phyloP scores from a whole-genome alignment of 2,329 filamentous ascomycete genomes.

The Tothia fuscella region DNA sequence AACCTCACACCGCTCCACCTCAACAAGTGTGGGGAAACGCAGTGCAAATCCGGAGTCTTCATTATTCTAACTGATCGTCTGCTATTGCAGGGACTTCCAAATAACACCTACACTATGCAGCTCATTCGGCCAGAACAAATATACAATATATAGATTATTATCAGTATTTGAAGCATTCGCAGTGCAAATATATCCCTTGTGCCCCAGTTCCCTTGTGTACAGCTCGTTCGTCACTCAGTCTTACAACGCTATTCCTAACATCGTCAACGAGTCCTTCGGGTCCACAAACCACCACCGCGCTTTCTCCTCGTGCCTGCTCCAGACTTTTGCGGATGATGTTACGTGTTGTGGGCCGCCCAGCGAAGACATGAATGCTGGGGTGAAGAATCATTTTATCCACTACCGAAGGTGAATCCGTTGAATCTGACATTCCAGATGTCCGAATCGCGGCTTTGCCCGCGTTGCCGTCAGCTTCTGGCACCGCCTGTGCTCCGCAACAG shows the following conservation, averaged over 20 bases:
- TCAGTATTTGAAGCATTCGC: constrained; percentile 46
- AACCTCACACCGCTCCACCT: too few relatives aligned
- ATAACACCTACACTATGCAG: too few relatives aligned
- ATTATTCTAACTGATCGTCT: too few relatives aligned
- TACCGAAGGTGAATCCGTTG: not conserved
- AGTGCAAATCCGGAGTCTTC: too few relatives aligned
- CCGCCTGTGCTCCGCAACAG: constrained; percentile 8
- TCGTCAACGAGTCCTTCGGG: constrained; percentile 43
- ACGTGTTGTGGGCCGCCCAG: constrained; percentile 40
- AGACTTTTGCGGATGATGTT: constrained; percentile 43
- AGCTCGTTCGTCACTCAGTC: constrained; percentile 50
- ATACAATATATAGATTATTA: too few relatives aligned
- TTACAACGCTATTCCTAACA: constrained; percentile 42
- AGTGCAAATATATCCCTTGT: constrained; percentile 50
- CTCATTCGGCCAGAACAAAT: too few relatives aligned
- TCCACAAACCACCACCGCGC: constrained; percentile 51
- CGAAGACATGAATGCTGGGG: constrained; percentile 26
- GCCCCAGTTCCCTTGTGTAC: constrained; percentile 57
- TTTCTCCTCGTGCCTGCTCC: constrained; percentile 49
- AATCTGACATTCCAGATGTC: not conserved
- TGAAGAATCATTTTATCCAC: constrained; percentile 16
- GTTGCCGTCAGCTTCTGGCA: not conserved
- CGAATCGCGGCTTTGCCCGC: not conserved
- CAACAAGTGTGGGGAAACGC: too few relatives aligned
- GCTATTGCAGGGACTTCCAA: too few relatives aligned